Base-by-base conservation (phyloP, 345 rosid genomes). In the Cardamine chenopodiifolia region DNA sequence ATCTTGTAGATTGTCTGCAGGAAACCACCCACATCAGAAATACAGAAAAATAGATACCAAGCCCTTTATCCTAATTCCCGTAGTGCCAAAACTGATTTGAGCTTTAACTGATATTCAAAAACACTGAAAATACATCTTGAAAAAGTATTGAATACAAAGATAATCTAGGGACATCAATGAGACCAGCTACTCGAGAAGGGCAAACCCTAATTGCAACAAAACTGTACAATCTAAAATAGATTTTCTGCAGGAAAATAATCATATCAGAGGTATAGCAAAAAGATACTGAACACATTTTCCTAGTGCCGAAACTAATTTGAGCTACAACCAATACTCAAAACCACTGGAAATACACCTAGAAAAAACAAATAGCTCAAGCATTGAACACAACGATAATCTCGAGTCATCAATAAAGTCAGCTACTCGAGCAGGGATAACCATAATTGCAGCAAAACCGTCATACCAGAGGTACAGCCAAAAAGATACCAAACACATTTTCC, bases 1-100 rank as follows among this genome's bases (percentile, higher is more conserved):
- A 95, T 92, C 83, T 95, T 92, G 73, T 92, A 92, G 64, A 95
- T 90, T 29, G 96, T 95, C 98, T 95, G 97, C 91, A 85, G 29
- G 29, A 35, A 72, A 32, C 53, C 20, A 40, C 22, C 6, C 57
- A 50, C 20, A 71, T 57, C 80, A 78, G 77, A 63, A 8, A 20
- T 69, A 42, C 32, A 49, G 8, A 28, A 47, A 53, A 56, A 44
- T 35, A 26, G 12, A 47, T 37, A 23, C 15, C 35, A 55, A 42
- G 18, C 40, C 17, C 40, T 31, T 34, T 28, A 19, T 37, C 40
- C 14, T 49, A 35, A 61, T 37, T 23, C 67, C 52, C 52, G 25
- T 19, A 26, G 2, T 12, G 22, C 56, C 53, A 49, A 66, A 29
- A 58, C 35, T 57, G 47, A 59, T 39, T 53, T 59, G 12, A 66